These are phyloP conservation scores for Globisporangium megalacanthum DNA, from an alignment of 352 stramenopile genomes.

Conservation along the genomic window DNA sequence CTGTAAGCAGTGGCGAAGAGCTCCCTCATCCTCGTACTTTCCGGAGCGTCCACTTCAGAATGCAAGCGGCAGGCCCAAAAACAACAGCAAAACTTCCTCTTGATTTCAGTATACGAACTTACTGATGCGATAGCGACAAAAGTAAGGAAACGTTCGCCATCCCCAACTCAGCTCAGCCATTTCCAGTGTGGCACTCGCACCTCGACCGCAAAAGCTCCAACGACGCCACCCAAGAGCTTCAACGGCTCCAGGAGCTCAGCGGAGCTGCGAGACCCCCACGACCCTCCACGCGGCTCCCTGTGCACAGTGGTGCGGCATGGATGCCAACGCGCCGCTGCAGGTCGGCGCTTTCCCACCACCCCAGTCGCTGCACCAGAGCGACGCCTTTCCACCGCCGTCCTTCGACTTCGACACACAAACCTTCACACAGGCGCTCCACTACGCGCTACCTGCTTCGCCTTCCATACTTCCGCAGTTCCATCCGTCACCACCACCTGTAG, in stretches of 20 bases:
- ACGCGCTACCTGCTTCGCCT: background rate
- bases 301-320: background rate
- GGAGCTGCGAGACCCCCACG: too few relatives aligned
- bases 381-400: background rate
- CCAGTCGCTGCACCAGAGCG: background rate
- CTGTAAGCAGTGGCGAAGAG: too few relatives aligned
- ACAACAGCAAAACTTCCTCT: background rate
- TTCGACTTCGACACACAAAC: conserved; percentile 4
- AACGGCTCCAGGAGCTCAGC: background rate
- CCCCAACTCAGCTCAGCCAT: background rate
- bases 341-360: background rate
- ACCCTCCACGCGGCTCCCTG: too few relatives aligned
- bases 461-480: background rate
- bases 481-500: background rate
- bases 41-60: too few relatives aligned
- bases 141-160: background rate
- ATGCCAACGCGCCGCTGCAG: background rate
- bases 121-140: background rate
- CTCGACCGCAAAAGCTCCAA: background rate
- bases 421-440: conserved; percentile 7
- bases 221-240: background rate
- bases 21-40: too few relatives aligned
- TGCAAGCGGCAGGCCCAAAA: background rate
- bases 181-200: background rate
- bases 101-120: background rate